Evolutionary conservation across 23 red algal genomes (phyloP).

Genomic region (Gracilaria vermiculophylla): DNA sequence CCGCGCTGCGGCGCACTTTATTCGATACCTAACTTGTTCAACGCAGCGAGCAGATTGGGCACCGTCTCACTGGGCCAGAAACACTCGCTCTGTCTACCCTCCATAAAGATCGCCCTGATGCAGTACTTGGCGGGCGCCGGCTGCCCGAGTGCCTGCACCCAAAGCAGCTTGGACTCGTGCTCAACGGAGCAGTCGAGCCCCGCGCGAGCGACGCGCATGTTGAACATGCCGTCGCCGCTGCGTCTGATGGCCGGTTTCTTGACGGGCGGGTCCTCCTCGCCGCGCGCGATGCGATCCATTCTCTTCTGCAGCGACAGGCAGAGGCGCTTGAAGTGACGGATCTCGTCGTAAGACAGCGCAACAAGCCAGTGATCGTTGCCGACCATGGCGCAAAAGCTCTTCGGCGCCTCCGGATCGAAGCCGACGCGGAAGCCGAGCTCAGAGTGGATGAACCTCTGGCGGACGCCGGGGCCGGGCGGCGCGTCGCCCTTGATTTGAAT

Average conservation of each 20-base stretch:
- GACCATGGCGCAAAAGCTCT: slow-evolving; percentile 57
- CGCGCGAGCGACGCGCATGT: slow-evolving; percentile 41
- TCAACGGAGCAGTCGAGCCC: slow-evolving; percentile 60
- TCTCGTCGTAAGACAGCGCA: slow-evolving; percentile 53
- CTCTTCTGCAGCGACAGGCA: slow-evolving; percentile 62
- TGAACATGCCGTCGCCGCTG: slow-evolving; percentile 72
- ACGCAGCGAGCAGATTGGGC: slow-evolving; percentile 41
- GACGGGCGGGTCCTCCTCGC: slow-evolving; percentile 45
- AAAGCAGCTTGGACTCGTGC: slow-evolving; percentile 61
- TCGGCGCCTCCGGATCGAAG: slow-evolving; percentile 64
- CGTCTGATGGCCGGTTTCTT: slow-evolving; percentile 44
- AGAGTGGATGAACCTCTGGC: slow-evolving; percentile 42
- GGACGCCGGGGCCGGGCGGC: slow-evolving; percentile 53
- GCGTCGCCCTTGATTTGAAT: slow-evolving; percentile 50
- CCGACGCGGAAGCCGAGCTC: slow-evolving; percentile 66
- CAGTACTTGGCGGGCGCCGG: slow-evolving; percentile 46
- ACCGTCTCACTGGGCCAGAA: slow-evolving; percentile 54
- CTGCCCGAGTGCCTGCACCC: slow-evolving; percentile 66
- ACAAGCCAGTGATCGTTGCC: slow-evolving; percentile 61
- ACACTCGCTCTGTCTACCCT: slow-evolving; percentile 58
- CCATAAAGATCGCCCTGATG: slow-evolving; percentile 73
- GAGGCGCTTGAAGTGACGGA: slow-evolving; percentile 67
- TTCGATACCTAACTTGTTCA: slow-evolving; percentile 64
- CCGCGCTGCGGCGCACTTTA: not conserved
- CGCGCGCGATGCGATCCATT: slow-evolving; percentile 62